Conservation (phyloP, 306 rosid genomes). For the Sicyos baderoa region DNA sequence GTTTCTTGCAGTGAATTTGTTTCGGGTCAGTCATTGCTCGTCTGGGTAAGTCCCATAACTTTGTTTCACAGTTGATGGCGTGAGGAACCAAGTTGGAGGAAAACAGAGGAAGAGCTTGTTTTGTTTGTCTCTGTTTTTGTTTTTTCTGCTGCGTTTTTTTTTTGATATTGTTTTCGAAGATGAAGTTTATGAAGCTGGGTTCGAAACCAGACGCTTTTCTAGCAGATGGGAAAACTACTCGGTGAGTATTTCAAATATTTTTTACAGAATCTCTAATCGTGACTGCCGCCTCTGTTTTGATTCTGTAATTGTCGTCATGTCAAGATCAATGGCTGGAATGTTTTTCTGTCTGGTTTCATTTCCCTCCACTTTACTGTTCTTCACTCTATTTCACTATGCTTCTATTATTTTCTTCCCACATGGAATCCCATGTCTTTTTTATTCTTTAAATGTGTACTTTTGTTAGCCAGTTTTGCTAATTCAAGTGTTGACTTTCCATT, state of each 20-base stretch:
- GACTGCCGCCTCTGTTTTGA: neutral
- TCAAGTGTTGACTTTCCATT: neutral
- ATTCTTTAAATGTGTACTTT: neutral
- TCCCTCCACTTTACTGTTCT: neutral
- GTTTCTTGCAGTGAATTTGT: constrained; percentile 7
- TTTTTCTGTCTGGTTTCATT: neutral
- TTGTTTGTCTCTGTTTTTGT: constrained; percentile 7
- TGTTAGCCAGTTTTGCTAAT: neutral
- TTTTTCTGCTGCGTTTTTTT: no score
- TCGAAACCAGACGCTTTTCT: constrained; percentile 86
- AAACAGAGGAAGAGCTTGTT: constrained; percentile 12
- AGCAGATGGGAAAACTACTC: constrained; percentile 61
- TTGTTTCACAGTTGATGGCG: constrained; percentile 7
- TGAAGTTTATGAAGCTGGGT: constrained; percentile 99
- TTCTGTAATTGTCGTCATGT: neutral
- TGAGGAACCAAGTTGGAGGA: neutral
- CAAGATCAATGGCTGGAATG: neutral
- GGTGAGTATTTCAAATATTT: constrained; percentile 32
- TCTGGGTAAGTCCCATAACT: constrained; percentile 14
- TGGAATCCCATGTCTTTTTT: no score
- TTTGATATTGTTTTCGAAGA: constrained; percentile 18
- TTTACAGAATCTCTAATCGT: neutral
- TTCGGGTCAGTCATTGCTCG: constrained; percentile 5
- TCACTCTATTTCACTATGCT: neutral
- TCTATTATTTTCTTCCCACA: neutral